These are phyloP conservation scores for Linum tenue DNA, from an alignment of 345 rosid species.

Conservation along the genomic window DNA sequence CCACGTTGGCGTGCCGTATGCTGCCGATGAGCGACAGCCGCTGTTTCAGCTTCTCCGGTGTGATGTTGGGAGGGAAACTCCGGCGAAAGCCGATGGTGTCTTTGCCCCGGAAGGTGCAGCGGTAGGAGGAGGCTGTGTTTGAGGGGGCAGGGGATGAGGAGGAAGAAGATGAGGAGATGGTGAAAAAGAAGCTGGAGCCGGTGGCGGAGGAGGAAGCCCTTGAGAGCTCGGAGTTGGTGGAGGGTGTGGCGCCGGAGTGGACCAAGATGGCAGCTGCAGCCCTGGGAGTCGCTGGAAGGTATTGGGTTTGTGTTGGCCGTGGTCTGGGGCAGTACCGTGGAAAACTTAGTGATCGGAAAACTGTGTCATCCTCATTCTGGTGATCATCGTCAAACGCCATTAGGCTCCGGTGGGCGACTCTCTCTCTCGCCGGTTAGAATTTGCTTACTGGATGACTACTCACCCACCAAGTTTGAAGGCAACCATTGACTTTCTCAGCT, in stretches of 20 bases:
- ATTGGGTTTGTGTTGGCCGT: background rate
- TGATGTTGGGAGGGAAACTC: background rate
- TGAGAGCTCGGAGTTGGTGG: background rate
- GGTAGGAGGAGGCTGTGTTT: background rate
- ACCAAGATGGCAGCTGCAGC: background rate
- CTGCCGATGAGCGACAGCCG: background rate
- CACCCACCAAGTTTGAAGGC: too few relatives aligned
- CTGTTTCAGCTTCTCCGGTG: background rate
- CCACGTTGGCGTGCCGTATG: background rate
- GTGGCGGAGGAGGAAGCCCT: background rate
- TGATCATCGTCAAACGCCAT: background rate
- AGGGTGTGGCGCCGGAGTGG: background rate
- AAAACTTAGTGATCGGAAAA: background rate
- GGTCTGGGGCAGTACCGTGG: background rate
- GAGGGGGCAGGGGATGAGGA: background rate
- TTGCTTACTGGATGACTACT: too few relatives aligned
- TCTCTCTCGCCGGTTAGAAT: too few relatives aligned
- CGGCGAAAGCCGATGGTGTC: background rate
- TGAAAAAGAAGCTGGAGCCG: background rate
- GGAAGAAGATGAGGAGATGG: background rate
- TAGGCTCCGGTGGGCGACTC: too few relatives aligned
- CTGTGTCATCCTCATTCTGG: too few relatives aligned
- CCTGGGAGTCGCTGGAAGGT: background rate
- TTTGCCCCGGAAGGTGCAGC: background rate
- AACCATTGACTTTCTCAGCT: too few relatives aligned